Evolutionary conservation across 176 grass and related monocot genomes (phyloP).

Genomic region (Alloteropsis semialata): DNA sequence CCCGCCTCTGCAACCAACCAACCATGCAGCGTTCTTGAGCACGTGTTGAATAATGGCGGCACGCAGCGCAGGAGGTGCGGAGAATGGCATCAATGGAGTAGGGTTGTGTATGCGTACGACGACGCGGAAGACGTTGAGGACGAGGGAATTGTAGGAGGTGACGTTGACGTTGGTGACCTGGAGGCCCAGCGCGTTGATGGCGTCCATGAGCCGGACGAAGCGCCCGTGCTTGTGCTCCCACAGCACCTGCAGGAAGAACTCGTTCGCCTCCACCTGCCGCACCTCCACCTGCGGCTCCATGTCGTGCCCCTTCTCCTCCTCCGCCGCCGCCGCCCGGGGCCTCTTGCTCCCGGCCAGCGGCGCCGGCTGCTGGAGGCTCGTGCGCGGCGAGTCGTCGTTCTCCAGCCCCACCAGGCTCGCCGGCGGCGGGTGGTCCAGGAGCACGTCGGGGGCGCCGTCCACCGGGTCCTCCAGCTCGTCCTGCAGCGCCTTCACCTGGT

Average conservation of each 20-base stretch:
- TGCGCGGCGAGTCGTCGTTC: conserved; percentile 36
- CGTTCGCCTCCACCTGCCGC: conserved; percentile 69
- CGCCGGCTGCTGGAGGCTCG: neutral
- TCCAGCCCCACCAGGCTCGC: conserved; percentile 44
- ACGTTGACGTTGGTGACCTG: conserved; percentile 81
- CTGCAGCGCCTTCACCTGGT: conserved; percentile 79
- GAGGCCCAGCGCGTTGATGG: conserved; percentile 55
- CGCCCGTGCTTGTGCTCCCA: conserved; percentile 64
- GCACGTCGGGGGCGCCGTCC: conserved; percentile 41
- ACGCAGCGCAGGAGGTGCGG: too few species aligned
- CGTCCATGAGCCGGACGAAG: conserved; percentile 76
- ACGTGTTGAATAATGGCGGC: neutral
- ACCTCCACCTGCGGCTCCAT: conserved; percentile 90
- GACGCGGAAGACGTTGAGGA: conserved; percentile 79
- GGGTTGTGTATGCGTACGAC: conserved; percentile 28
- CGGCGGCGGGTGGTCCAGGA: conserved; percentile 40
- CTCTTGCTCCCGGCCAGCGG: conserved; percentile 24
- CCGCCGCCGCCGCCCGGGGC: neutral
- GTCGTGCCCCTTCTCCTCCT: conserved; percentile 32
- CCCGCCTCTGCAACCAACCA: conserved; percentile 47
- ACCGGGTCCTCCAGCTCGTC: conserved; percentile 79
- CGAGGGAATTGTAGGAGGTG: conserved; percentile 65
- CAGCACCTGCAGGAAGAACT: conserved; percentile 85
- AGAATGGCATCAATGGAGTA: too few species aligned
- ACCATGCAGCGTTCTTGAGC: neutral